phyloP scores from a whole-genome alignment of 352 stramenopile genomes.

The Phytophthora tentaculata region DNA sequence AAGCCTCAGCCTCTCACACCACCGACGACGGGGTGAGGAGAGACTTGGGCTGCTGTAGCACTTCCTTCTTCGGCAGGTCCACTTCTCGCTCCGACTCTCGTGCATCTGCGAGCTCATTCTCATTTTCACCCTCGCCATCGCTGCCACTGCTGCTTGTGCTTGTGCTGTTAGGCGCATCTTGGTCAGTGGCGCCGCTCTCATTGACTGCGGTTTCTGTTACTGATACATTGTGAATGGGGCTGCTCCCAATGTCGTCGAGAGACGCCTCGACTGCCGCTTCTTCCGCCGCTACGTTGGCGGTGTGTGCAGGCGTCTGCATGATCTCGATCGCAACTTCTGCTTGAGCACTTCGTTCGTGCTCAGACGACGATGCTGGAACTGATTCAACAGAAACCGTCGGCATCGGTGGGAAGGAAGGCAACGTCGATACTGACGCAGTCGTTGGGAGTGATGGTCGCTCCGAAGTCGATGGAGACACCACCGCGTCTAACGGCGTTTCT shows the following conservation, averaged over 20 bases:
- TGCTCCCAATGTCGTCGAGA: slow-evolving; percentile 47
- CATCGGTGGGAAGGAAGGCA: slow-evolving; percentile 25
- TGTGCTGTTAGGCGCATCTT: slow-evolving; percentile 39
- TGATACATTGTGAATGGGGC: slow-evolving; percentile 61
- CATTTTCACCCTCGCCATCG: slow-evolving; percentile 32
- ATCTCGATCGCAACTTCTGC: slow-evolving; percentile 46
- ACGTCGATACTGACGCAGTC: slow-evolving; percentile 10
- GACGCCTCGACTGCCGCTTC: slow-evolving; percentile 32
- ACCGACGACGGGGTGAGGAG: slow-evolving; percentile 61
- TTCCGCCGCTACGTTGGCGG: slow-evolving; percentile 17
- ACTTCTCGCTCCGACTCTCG: slow-evolving; percentile 26
- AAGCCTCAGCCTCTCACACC: slow-evolving; percentile 50
- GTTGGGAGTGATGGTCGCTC: slow-evolving; percentile 19
- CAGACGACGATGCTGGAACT: slow-evolving; percentile 11
- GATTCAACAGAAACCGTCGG: slow-evolving; percentile 26
- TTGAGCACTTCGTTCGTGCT: slow-evolving; percentile 42
- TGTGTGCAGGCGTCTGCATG: slow-evolving; percentile 38
- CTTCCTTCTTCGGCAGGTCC: slow-evolving; percentile 41
- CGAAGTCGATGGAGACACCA: slow-evolving; percentile 23
- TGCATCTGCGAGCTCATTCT: slow-evolving; percentile 26
- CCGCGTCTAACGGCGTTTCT: slow-evolving; percentile 20
- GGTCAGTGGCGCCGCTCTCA: slow-evolving; percentile 26
- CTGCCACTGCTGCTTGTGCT: slow-evolving; percentile 36
- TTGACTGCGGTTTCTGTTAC: slow-evolving; percentile 37
- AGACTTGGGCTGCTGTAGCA: slow-evolving; percentile 50